Base-by-base conservation (phyloP, 352 stramenopile genomes). In the Thraustochytrium aureum region DNA sequence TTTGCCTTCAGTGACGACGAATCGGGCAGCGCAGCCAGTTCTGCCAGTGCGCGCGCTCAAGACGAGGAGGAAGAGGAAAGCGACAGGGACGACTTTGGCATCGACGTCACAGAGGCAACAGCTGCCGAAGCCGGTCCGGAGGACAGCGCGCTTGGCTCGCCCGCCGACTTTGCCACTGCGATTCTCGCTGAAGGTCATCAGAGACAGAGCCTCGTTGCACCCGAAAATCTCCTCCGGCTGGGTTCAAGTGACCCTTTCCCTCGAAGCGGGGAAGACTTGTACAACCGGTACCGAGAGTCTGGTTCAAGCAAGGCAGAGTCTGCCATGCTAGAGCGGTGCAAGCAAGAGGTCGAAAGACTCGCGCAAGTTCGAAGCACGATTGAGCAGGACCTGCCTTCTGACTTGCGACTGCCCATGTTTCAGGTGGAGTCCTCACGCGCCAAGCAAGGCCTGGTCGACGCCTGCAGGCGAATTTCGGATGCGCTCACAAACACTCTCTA, bases 391-490 rank as follows among this genome's bases (percentile, higher is more conserved):
- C 14, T 79, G 17, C 59, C 69, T 0, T 43, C 1, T 14, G 50
- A 79, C 30, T 0, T 73, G 4, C 33, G 30, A 32, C 33, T 79
- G 6, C 69, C 69, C 17, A 35, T 79, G 20, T 79, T 79, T 32
- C 3, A 79, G 50, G 35, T 79, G 17, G 69, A 79, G n/a, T 52
- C 50, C 12, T 35, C 20, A 10, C 10, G 26, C 20, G 69, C 69
- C 37, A 79, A 79, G 59, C 10, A 35, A 50, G 61, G 10, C 7
- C 69, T 79, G 14, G 22, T 20, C 12, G 32, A 12, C 5, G n/a
- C 10, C 17, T 79, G 69, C 38, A 30, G 22, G 37, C 6, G 37
- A 4, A 64, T 79, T 45, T 45, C 69, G 3, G 22, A 52, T 10
- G 7, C 10, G 1, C 1, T 79, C 26, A 7, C 67, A 4, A 7